Percentiles rank a stretch among this genome's conserved stretches.
Evolutionary conservation across 495 filamentous ascomycete species (phyloP).

Genomic region (Trichocladium uniseriatum): DNA sequence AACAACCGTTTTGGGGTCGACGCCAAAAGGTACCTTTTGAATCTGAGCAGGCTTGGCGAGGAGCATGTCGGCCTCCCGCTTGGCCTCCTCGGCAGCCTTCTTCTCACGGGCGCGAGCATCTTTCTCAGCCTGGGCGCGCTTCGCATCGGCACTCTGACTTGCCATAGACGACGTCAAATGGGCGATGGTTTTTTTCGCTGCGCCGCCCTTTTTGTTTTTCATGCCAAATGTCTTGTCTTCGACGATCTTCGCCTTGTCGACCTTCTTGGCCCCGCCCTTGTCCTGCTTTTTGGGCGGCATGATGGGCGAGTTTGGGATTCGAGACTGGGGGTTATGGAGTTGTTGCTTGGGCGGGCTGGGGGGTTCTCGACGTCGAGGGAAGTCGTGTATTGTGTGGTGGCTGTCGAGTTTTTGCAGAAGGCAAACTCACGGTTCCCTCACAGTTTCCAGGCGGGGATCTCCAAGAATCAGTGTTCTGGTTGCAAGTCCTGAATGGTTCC

Average conservation of each 20-base stretch:
- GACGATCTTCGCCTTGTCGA: slow-evolving; percentile 49
- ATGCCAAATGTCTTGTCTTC: slow-evolving; percentile 99
- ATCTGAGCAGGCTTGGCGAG: slow-evolving; percentile 91
- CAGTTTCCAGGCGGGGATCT: slow-evolving; percentile 19
- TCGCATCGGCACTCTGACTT: slow-evolving; percentile 72
- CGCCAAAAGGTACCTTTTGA: slow-evolving; percentile 95
- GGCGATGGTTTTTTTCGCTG: slow-evolving; percentile 80
- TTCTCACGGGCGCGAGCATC: slow-evolving; percentile 73
- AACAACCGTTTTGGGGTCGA: slow-evolving; percentile 96
- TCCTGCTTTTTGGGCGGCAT: slow-evolving; percentile 90
- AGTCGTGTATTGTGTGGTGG: slow-evolving; percentile 1
- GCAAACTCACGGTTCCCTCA: slow-evolving; percentile 7
- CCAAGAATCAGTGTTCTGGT: slow-evolving; percentile 9
- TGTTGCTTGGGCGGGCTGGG: neutral
- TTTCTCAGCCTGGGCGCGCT: slow-evolving; percentile 84
- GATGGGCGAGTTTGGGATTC: slow-evolving; percentile 27
- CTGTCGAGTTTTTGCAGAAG: slow-evolving; percentile 10
- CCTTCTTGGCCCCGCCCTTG: slow-evolving; percentile 43
- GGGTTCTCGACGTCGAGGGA: neutral
- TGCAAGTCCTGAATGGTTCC: slow-evolving; percentile 8
- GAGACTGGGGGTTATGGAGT: neutral
- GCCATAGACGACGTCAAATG: slow-evolving; percentile 62
- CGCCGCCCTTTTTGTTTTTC: slow-evolving; percentile 98
- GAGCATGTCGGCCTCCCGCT: slow-evolving; percentile 66
- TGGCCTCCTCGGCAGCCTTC: slow-evolving; percentile 68